Base-by-base conservation (phyloP, 164 flowering plant genomes). In the Amborella trichopoda region DNA sequence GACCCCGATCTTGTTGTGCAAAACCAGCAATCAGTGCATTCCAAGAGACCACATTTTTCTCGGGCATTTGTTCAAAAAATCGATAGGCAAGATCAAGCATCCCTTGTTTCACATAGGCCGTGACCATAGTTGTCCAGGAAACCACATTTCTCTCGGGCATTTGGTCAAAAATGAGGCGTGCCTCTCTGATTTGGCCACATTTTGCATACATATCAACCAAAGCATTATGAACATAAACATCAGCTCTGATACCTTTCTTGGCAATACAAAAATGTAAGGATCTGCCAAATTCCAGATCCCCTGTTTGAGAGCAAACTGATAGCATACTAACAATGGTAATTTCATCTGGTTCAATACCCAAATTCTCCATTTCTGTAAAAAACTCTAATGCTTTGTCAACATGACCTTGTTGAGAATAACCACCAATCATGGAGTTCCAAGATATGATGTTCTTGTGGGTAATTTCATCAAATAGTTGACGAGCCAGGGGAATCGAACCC, bases 401-500 rank as follows among this genome's bases (percentile, higher is more conserved):
- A 5, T 23, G 48, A 11, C 76, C 71, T 20, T 28, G 26, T 46
- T 36, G 65, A 37, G 64, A 60, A 61, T 76, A 76, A 46, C 72
- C 81, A 48, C 67, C 66, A 26, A 76, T 69, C 74, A 78, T 63
- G 14, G 72, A 62, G 46, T 71, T 76, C 85, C 81, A 76, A 13
- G 80, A 65, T 23, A 78, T 73, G 32, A 73, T 18, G 50, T 54
- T 69, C 61, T 52, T 76, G 0, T 59, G 70, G 23, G 33, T 19
- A 16, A 68, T 73, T 9, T 48, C 63, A 51, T 69, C 77, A 50
- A 78, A 78, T 60, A 73, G 44, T 22, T 56, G 21, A 12, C 60
- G 23, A 0, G 81, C 72, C 40, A 25, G 30, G 1, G 5, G 28
- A 30, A 67, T 45, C 47, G 46, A 45, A 52, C 76, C 68, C 53